Conservation (phyloP, 179 eudicot genomes). For the Corrigiola litoralis region DNA sequence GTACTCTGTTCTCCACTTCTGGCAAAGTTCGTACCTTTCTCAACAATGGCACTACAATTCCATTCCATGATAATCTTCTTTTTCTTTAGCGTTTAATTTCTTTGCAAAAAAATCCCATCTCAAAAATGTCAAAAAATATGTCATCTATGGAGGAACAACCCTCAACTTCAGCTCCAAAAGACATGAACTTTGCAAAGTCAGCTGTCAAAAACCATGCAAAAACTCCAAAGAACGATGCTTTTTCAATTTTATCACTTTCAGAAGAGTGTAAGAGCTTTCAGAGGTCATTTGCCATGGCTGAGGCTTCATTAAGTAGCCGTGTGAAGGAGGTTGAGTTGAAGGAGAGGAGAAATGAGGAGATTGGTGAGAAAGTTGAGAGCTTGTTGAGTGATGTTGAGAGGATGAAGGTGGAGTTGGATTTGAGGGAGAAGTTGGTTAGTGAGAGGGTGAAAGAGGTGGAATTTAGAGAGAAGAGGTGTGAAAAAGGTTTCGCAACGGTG, state of each 20-base stretch:
- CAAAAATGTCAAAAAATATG: no score
- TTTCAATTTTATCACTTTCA: slow-evolving; percentile 5
- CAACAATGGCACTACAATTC: no score
- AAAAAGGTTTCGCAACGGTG: neutral
- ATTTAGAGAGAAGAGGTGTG: slow-evolving; percentile 15
- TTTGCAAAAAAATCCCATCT: no score
- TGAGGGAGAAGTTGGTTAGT: slow-evolving; percentile 5
- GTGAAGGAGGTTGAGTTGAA: slow-evolving; percentile 9
- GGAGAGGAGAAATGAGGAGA: neutral
- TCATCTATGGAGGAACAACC: neutral
- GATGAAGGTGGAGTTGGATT: neutral
- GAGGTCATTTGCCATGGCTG: neutral
- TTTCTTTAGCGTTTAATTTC: neutral
- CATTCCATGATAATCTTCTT: no score
- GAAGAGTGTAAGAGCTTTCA: slow-evolving; percentile 17
- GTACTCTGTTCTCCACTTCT: no score
- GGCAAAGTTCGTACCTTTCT: no score
- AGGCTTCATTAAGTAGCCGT: neutral
- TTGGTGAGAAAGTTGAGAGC: neutral
- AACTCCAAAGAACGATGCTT: slow-evolving; percentile 12
- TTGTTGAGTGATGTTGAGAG: neutral
- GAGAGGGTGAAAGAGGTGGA: slow-evolving; percentile 15
- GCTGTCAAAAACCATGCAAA: slow-evolving; percentile 3
- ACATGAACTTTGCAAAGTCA: slow-evolving; percentile 8
- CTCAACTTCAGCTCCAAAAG: neutral